Conservation (phyloP, 2,329 filamentous ascomycete species). For the Curvularia lunata region DNA sequence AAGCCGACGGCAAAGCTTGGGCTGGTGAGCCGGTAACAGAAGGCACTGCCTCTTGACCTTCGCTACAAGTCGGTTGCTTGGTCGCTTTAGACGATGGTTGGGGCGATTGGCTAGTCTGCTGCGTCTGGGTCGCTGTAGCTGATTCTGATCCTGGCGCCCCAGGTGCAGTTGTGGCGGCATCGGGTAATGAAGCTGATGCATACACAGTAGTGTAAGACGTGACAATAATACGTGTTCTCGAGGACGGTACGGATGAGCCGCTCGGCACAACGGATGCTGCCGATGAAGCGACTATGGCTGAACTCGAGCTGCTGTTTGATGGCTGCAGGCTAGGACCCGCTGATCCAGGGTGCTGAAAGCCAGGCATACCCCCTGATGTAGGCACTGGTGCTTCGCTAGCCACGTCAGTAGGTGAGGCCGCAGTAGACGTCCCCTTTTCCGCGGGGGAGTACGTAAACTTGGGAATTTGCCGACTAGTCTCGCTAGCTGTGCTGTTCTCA, state of each 20-base stretch:
- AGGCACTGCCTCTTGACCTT: slow-evolving; percentile 1
- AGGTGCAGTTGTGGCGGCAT: slow-evolving; percentile 3
- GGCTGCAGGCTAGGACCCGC: slow-evolving; percentile 9
- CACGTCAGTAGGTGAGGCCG: slow-evolving; percentile 14
- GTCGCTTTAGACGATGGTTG: slow-evolving; percentile 4
- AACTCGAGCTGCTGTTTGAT: slow-evolving; percentile 4
- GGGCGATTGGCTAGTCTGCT: slow-evolving; percentile 1
- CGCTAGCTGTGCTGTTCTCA: slow-evolving; percentile 23
- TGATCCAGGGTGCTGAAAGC: slow-evolving; percentile 27
- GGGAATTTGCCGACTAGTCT: slow-evolving; percentile 23
- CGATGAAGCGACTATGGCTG: slow-evolving; percentile 9
- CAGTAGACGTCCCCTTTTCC: slow-evolving; percentile 20
- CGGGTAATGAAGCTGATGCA: slow-evolving; percentile 20
- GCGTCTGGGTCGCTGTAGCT: slow-evolving; percentile 13
- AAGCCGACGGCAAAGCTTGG: slow-evolving; percentile 19
- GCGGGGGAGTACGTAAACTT: slow-evolving; percentile 37
- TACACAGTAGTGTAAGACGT: slow-evolving; percentile 40
- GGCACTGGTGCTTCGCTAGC: slow-evolving; percentile 12
- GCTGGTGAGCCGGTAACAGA: slow-evolving; percentile 12
- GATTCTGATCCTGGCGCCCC: slow-evolving; percentile 8
- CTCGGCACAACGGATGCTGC: slow-evolving; percentile 6
- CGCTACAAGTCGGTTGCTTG: background rate
- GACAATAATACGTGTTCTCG: slow-evolving; percentile 25
- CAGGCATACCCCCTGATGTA: slow-evolving; percentile 29
- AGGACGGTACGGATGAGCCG: background rate